Base-by-base conservation (phyloP, 257 asterid genomes). In the Penstemon barbatus region DNA sequence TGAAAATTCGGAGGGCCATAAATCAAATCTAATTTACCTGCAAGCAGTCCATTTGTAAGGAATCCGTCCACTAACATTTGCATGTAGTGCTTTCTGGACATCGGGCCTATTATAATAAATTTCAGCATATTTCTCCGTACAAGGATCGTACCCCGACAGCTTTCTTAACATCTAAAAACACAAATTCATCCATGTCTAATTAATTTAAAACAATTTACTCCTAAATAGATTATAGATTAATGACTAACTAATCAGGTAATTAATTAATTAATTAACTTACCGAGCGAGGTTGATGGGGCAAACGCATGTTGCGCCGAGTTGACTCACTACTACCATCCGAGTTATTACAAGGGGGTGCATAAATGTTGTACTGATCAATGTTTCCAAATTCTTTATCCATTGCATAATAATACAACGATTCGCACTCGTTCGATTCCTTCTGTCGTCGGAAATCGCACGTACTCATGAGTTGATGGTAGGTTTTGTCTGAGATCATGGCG, bases 21-120 rank as follows among this genome's bases (percentile, higher is more conserved):
- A 46, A 46, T 46, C 11, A 12, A 46, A 46, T 46, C 61, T 8
- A 41, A 49, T 40, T 56, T 54, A 92, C 98, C 97, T 93, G 96
- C 99, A 93, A 71, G 99, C 95, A 33, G 97, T 93, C 97, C 97
- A 90, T 85, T 76, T 90, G 52, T 93, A 93, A 0, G 89, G 94
- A 56, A 93, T 90, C 56, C 81, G 65, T 19, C 89, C 77, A 3
- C 86, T 85, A 3, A 76, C 74, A 66, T 93, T 93, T 4, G 99
- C 99, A 63, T 90, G 99, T 41, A 93, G 85, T 11, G 97, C 96
- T 70, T 80, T 88, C 71, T 93, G 99, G 61, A 90, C 99, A 10
- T 93, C 97, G 0, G 87, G 84, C 49, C 95, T 80, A 50, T 93
- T 93, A 65, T 90, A 93, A 81, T 93, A 93, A 51, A 79, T 68